Base-by-base conservation (phyloP, 805 yeast species). In the Zygosaccharomyces lentus region DNA sequence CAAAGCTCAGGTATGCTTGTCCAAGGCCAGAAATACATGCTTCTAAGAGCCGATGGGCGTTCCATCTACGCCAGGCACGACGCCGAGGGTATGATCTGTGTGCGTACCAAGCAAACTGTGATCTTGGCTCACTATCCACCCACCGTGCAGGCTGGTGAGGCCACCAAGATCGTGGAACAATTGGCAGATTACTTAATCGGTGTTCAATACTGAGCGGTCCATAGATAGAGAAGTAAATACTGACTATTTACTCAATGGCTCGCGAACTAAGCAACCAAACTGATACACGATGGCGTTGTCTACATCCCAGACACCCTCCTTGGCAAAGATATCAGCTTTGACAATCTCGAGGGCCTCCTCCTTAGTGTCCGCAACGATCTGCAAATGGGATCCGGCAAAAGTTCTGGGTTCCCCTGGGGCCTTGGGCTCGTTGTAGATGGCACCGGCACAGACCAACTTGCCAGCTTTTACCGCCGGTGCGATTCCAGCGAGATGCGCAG, bases 121-220 rank as follows among this genome's bases (percentile, higher is more conserved):
- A 70, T 93, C 62, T 71, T 93, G 58, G 96, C 93, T n/a, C 98
- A 93, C 68, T 93, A 93, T 65, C 93, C 95, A 12, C 79, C 86
- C 9, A 90, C 90, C 46, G 84, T 87, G 38, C 91, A 83, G 67
- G 87, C 98, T 26, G 96, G 96, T 57, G 96, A 87, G 65, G 98
- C 98, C 43, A 86, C 97, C 49, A 80, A 84, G 61, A 86, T 90
- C 53, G 96, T 91, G 47, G 99, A 93, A 69, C 91, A 88, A 63
- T 77, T 93, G 73, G 98, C 96, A 38, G 98, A 93, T 66, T 90
- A 93, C 64, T 77, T 93, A 70, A 88, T 91, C 65, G 74, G 88
- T 60, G 91, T 85, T 45, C 86, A 88, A 48, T 90, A 87, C 69
- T 91, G 75, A 61, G 47, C 23, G 23, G 37, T 29, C 37, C 26